Percentiles rank a stretch among this genome's conserved stretches.
Conservation (phyloP, 1,284 basidiomycete genomes). For the Quambalaria eucalypti region DNA sequence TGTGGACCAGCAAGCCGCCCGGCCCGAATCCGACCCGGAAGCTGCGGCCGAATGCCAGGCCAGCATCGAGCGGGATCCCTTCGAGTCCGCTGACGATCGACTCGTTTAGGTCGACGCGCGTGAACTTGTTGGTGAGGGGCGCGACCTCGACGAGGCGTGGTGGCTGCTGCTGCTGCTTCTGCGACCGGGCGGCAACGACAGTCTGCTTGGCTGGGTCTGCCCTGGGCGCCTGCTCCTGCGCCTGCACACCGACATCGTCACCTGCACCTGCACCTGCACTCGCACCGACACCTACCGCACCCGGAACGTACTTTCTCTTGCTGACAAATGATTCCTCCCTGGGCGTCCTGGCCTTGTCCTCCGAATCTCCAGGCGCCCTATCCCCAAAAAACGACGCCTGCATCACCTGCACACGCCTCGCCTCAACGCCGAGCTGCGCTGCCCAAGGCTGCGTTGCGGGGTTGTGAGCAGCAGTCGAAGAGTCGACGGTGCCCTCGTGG, state of each 20-base stretch:
- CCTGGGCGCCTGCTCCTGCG: too few species aligned
- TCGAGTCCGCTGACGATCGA: constrained; percentile 62
- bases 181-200: too few species aligned
- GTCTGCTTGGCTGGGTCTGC: too few species aligned
- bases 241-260: too few species aligned
- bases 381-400: constrained; percentile 47
- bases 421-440: constrained; percentile 16
- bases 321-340: not conserved
- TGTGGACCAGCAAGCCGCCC: constrained; percentile 64
- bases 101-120: constrained; percentile 19
- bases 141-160: not conserved
- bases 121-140: constrained; percentile 15
- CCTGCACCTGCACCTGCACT: too few species aligned
- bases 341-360: constrained; percentile 3
- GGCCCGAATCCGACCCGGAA: constrained; percentile 88
- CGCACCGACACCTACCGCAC: not conserved
- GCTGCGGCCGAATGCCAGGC: constrained; percentile 72
- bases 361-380: constrained; percentile 2
- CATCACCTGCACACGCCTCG: constrained; percentile 44
- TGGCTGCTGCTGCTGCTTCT: not conserved
- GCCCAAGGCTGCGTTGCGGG: constrained; percentile 11
- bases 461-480: not conserved
- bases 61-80: constrained; percentile 65
- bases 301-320: not conserved
- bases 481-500: not conserved